Base-by-base conservation (phyloP, 208 protist genomes). In the Acanthamoeba lenticulata region DNA sequence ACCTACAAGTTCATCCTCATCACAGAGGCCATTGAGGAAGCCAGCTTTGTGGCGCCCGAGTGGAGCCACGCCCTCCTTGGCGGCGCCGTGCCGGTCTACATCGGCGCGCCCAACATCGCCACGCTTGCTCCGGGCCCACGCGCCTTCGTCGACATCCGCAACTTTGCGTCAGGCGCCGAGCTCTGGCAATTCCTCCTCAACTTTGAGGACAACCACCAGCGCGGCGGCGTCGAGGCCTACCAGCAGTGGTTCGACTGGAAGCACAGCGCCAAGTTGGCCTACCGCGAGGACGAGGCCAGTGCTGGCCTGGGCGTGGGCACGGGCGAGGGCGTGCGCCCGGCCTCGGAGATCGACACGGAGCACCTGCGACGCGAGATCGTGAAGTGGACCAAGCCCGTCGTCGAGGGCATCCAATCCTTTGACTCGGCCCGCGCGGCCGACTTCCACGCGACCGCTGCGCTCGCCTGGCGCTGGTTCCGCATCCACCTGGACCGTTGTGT, bases 101-200 rank as follows among this genome's bases (percentile, higher is more conserved):
- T 97, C 34, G 96, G 96, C 1, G 95, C 95, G 32, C 95, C 96
- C 17, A 91, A 97, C 72, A 92, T 97, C 38, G 27, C 24, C 9
- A 67, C 95, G 7, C 96, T 96, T 29, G 19, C 79, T 9, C 96
- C 96, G 36, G 57, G 90, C n/a, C 67, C 62, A 5, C 62, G 94
- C 15, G 96, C 95, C 7, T 89, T 95, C 57, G 96, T 97, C 34
- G 42, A 95, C 36, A 81, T 94, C 19, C 36, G 72, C 7, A 94
- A 97, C 34, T 97, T 97, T 38, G 52, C 47, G n/a, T 94, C 67
- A 0, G 81, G 42, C 21, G 47, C 65, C 13, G 40, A 85, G 29
- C 83, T 97, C 27, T 96, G 88, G 65, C 27, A 94, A 9, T 97
- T 95, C 74, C 93, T 97, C 1, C 67, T 65, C 1, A 47, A 83